Conservation (phyloP, 208 protist species). For the Naegleria fowleri region DNA sequence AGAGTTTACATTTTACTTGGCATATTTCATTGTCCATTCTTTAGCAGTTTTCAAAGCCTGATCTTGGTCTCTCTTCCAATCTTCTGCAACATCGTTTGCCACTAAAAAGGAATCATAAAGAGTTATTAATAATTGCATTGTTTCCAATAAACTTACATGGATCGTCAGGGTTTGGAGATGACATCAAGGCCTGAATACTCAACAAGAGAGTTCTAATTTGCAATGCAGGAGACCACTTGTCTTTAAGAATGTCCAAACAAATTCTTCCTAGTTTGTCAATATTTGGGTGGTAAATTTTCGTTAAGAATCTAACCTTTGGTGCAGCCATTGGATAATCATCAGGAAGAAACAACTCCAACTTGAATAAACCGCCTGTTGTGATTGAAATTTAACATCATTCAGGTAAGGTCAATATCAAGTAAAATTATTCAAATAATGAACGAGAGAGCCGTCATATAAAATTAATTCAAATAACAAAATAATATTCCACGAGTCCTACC, state of each 20-base stretch:
- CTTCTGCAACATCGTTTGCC: background rate
- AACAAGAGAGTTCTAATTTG: constrained; percentile 77
- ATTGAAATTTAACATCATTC: background rate
- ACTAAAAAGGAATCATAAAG: background rate
- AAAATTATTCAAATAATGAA: too few species aligned
- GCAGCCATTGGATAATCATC: constrained; percentile 79
- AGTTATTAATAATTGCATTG: background rate
- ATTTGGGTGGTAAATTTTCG: constrained; percentile 81
- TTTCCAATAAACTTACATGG: constrained; percentile 44
- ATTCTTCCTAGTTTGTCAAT: constrained; percentile 76
- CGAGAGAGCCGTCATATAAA: too few species aligned
- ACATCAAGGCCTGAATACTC: constrained; percentile 63
- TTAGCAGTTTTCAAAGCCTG: background rate
- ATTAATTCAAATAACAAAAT: background rate
- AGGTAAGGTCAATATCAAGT: too few species aligned
- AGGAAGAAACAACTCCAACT: constrained; percentile 82
- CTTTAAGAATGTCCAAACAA: constrained; percentile 90
- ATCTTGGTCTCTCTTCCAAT: background rate
- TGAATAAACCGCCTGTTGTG: constrained; percentile 55
- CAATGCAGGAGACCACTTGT: constrained; percentile 87
- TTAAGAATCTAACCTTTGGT: constrained; percentile 77
- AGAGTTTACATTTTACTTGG: background rate
- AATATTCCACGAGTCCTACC: background rate
- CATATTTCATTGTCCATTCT: background rate
- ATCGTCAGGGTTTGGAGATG: constrained; percentile 69